Percentiles rank a stretch among this genome's conserved stretches.
Conservation (phyloP, 148 eudicot species). For the Chenopodium quinoa region DNA sequence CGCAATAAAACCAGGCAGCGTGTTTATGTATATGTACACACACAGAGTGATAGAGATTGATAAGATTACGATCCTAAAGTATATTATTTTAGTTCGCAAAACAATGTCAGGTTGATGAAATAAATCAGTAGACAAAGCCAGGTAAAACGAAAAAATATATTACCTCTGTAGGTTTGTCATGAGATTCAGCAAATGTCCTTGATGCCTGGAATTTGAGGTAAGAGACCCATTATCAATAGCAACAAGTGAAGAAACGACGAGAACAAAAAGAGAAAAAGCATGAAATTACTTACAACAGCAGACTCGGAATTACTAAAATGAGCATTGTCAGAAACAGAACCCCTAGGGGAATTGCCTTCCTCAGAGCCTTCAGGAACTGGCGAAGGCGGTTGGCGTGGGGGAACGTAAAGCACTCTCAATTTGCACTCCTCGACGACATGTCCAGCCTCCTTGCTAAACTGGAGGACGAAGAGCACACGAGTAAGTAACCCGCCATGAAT, state of each 20-base stretch:
- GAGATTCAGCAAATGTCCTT: slow-evolving; percentile 42
- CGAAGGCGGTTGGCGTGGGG: slow-evolving; percentile 74
- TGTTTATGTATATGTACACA: too few relatives aligned
- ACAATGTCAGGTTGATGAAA: neutral
- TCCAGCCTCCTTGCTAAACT: slow-evolving; percentile 77
- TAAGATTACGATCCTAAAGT: neutral
- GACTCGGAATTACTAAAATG: slow-evolving; percentile 45
- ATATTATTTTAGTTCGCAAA: neutral
- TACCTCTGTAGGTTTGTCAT: slow-evolving; percentile 58
- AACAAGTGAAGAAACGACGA: neutral
- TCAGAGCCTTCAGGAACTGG: slow-evolving; percentile 73
- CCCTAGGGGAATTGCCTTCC: slow-evolving; percentile 57
- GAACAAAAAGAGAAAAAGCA: neutral
- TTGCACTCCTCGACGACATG: slow-evolving; percentile 68
- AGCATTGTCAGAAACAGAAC: slow-evolving; percentile 45
- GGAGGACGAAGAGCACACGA: slow-evolving; percentile 16
- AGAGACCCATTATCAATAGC: neutral
- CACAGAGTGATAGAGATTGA: neutral
- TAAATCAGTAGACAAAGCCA: neutral
- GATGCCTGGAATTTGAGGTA: slow-evolving; percentile 33
- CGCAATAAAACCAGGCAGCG: too few relatives aligned
- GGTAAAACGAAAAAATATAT: neutral
- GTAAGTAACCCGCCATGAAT: neutral
- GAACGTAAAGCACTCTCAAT: slow-evolving; percentile 64
- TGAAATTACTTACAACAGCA: slow-evolving; percentile 23